Conservation (phyloP, 805 yeast species). For the Candida suzukii region DNA sequence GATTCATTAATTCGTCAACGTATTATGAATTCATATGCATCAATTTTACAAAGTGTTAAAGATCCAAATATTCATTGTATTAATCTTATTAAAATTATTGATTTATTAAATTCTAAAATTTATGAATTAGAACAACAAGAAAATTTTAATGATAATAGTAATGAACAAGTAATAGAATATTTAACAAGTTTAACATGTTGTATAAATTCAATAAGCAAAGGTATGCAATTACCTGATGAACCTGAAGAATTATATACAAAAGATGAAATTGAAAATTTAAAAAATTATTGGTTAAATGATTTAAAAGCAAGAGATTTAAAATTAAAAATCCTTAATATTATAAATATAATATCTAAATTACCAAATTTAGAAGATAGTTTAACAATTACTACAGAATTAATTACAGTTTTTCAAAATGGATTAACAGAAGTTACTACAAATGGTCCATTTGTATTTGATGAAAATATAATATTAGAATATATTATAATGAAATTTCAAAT, state of each 20-base stretch:
- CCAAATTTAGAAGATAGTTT: conserved; percentile 33
- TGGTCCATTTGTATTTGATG: conserved; percentile 59
- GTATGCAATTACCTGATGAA: conserved; percentile 51
- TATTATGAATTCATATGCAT: conserved; percentile 54
- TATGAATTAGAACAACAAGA: conserved; percentile 3
- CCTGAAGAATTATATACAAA: conserved; percentile 31
- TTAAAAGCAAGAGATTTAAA: conserved; percentile 37
- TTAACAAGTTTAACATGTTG: conserved; percentile 52
- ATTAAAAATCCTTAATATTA: conserved; percentile 29
- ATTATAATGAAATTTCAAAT: conserved; percentile 26
- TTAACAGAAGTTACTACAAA: conserved; percentile 46
- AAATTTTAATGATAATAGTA: conserved; percentile 3
- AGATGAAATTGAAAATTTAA: conserved; percentile 23
- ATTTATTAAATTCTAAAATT: conserved; percentile 12
- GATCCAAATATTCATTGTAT: conserved; percentile 39
- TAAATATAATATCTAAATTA: conserved; percentile 34
- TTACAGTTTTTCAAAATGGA: conserved; percentile 57
- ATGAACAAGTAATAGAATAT: conserved; percentile 33
- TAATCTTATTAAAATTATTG: conserved; percentile 16
- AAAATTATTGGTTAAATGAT: conserved; percentile 37
- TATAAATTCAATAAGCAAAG: conserved; percentile 65
- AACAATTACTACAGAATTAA: conserved; percentile 53
- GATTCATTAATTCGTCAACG: conserved; percentile 49
- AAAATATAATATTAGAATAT: conserved; percentile 33
- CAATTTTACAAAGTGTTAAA: conserved; percentile 48